phyloP scores from a whole-genome alignment of 495 filamentous ascomycete genomes.

The Xeromyces bisporus region DNA sequence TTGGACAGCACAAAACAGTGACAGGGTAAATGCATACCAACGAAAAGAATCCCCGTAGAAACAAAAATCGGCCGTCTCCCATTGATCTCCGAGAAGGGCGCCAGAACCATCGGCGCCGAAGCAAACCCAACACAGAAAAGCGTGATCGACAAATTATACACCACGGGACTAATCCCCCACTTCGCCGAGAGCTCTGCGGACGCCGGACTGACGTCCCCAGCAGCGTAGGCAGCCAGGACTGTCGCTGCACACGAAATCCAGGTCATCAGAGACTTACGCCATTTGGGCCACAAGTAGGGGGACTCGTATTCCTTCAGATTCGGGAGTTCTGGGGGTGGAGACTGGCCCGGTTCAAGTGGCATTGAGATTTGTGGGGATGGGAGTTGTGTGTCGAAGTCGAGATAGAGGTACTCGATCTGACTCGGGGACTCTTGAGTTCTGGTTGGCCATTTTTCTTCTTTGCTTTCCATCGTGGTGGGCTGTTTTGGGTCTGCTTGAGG shows the following conservation, averaged over 20 bases:
- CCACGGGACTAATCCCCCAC: constrained; percentile 44
- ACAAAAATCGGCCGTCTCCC: constrained; percentile 72
- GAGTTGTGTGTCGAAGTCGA: constrained; percentile 53
- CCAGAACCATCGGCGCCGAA: constrained; percentile 75
- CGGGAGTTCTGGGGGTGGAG: constrained; percentile 36
- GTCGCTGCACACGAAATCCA: constrained; percentile 61
- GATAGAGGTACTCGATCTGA: constrained; percentile 52
- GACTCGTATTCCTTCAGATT: constrained; percentile 49
- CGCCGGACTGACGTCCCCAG: constrained; percentile 63
- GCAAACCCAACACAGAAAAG: constrained; percentile 72
- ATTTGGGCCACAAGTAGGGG: constrained; percentile 57
- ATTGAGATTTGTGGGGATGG: constrained; percentile 37
- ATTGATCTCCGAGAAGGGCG: constrained; percentile 79
- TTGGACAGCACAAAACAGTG: too few relatives aligned
- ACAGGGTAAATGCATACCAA: constrained; percentile 14
- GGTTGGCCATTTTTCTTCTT: too few relatives aligned
- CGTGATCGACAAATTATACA: constrained; percentile 62
- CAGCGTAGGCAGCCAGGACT: constrained; percentile 60
- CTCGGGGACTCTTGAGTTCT: too few relatives aligned
- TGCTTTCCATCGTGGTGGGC: too few relatives aligned
- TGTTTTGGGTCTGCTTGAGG: too few relatives aligned
- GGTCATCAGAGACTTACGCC: constrained; percentile 56
- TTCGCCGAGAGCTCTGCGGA: constrained; percentile 42
- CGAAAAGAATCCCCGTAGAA: constrained; percentile 50
- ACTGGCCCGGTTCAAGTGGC: constrained; percentile 14